Evolutionary conservation across 108 stramenopile species (phyloP).

Genomic region (Epithemia pelagica): DNA sequence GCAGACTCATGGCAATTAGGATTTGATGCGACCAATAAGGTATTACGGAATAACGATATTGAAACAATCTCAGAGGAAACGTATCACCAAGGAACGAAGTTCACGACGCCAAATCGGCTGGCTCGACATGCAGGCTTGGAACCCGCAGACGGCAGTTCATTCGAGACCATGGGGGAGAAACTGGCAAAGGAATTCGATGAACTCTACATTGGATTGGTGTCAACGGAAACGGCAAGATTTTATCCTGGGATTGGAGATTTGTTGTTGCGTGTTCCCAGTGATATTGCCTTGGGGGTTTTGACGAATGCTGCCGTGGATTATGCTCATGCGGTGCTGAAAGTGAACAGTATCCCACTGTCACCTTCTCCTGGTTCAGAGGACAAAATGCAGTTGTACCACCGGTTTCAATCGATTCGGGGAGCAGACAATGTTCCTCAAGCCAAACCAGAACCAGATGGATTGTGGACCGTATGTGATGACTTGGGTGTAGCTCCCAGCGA

Average conservation of each 20-base stretch:
- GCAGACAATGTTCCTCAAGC: conserved; percentile 72
- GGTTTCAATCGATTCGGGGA: conserved; percentile 67
- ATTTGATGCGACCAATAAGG: conserved; percentile 66
- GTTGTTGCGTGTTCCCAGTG: conserved; percentile 20
- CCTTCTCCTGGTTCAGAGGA: conserved; percentile 8
- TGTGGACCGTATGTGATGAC: conserved; percentile 53
- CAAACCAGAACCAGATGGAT: conserved; percentile 71
- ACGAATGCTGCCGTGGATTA: conserved; percentile 83
- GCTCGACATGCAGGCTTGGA: conserved; percentile 75
- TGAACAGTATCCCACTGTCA: conserved; percentile 19
- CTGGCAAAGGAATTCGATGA: conserved; percentile 68
- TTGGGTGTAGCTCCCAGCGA: conserved; percentile 45
- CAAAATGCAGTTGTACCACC: conserved; percentile 9
- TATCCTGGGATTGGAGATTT: conserved; percentile 59
- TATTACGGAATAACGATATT: conserved; percentile 55
- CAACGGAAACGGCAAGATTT: conserved; percentile 62
- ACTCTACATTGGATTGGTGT: conserved; percentile 67
- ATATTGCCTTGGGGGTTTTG: conserved; percentile 55
- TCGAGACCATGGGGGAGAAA: conserved; percentile 41
- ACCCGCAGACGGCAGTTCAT: conserved; percentile 45
- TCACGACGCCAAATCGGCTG: conserved; percentile 71
- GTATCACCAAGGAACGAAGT: conserved; percentile 66
- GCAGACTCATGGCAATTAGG: conserved; percentile 82
- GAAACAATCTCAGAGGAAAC: conserved; percentile 40
- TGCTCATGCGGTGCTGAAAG: conserved; percentile 74